Percentiles rank a stretch among this genome's conserved stretches.
These are phyloP conservation scores for Moesziomyces globuligerus DNA, from an alignment of 1,284 basidiomycete species.

Conservation along the genomic window DNA sequence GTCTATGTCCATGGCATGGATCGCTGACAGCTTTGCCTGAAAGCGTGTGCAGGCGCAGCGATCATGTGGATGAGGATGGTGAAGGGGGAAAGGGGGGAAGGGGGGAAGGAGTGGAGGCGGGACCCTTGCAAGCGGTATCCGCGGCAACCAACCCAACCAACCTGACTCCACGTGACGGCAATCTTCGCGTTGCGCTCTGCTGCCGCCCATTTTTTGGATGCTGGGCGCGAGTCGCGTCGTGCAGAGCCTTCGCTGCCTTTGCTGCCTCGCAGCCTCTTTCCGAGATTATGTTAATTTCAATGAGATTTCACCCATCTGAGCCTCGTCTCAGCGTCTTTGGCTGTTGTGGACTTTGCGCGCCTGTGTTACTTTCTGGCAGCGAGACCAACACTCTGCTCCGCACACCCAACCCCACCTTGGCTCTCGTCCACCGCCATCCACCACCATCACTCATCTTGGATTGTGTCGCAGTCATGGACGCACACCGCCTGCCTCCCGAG, in stretches of 20 bases:
- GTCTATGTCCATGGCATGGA: constrained; percentile 31
- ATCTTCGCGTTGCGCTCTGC: constrained; percentile 7
- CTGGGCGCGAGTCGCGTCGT: too few relatives aligned
- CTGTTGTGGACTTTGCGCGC: too few relatives aligned
- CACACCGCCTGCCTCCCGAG: constrained; percentile 33
- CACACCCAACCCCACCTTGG: constrained; percentile 1
- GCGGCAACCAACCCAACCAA: too few relatives aligned
- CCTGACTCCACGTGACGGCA: constrained; percentile 27
- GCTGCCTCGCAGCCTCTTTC: too few relatives aligned
- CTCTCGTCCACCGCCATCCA: background rate
- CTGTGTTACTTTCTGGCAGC: too few relatives aligned
- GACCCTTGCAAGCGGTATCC: background rate
- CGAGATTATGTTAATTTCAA: too few relatives aligned
- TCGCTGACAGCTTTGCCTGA: background rate
- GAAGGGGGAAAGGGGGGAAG: constrained; percentile 1
- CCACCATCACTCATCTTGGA: background rate
- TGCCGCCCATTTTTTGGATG: background rate
- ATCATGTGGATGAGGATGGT: background rate
- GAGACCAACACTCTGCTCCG: too few relatives aligned
- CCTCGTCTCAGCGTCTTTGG: too few relatives aligned
- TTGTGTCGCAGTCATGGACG: constrained; percentile 19
- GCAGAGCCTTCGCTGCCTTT: too few relatives aligned
- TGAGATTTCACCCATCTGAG: too few relatives aligned
- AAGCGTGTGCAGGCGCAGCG: background rate
- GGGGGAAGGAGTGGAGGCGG: background rate